A percentile compares a stretch with the other conserved stretches of the same genome.
Evolutionary conservation across 768 basidiomycete species (phyloP).

Genomic region (Hebeloma cylindrosporum): DNA sequence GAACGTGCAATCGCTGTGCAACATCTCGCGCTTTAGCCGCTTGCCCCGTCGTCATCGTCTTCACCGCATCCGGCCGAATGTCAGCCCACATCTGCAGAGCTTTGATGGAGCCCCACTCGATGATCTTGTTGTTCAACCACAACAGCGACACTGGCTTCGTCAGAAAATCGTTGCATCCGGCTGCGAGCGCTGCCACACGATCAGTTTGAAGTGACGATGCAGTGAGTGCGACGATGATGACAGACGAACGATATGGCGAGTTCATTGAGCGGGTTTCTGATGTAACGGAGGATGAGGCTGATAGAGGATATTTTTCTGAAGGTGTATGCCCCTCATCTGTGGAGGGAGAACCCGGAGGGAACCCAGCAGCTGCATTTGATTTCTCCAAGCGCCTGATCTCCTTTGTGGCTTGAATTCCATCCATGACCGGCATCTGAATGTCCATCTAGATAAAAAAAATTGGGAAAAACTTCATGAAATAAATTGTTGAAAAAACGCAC

Average conservation of each 20-base stretch:
- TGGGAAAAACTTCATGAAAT: constrained; percentile 10
- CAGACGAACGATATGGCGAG: constrained; percentile 84
- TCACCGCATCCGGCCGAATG: constrained; percentile 56
- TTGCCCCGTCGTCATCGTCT: constrained; percentile 38
- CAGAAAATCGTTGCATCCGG: constrained; percentile 98
- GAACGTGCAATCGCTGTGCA: constrained; percentile 47
- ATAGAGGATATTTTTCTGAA: constrained; percentile 46
- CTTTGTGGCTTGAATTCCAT: constrained; percentile 95
- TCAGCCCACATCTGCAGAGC: constrained; percentile 93
- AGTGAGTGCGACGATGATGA: constrained; percentile 99
- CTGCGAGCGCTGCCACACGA: constrained; percentile 94
- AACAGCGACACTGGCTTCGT: constrained; percentile 94
- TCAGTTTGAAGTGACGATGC: constrained; percentile 95
- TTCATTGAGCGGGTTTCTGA: constrained; percentile 47
- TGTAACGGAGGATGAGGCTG: constrained; percentile 18
- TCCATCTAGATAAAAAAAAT: constrained; percentile 73
- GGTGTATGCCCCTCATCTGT: constrained; percentile 51
- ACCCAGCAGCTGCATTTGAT: constrained; percentile 59
- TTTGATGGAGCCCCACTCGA: constrained; percentile 99
- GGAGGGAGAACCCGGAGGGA: constrained; percentile 67
- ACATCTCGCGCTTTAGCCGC: constrained; percentile 42
- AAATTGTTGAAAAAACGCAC: constrained; percentile 47
- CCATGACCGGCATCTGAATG: constrained; percentile 99
- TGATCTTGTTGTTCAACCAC: constrained; percentile 98
- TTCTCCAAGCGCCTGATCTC: constrained; percentile 90